phyloP scores from a whole-genome alignment of 1,139 yeast genomes.

The Nakaseomyces uthaithaninus region DNA sequence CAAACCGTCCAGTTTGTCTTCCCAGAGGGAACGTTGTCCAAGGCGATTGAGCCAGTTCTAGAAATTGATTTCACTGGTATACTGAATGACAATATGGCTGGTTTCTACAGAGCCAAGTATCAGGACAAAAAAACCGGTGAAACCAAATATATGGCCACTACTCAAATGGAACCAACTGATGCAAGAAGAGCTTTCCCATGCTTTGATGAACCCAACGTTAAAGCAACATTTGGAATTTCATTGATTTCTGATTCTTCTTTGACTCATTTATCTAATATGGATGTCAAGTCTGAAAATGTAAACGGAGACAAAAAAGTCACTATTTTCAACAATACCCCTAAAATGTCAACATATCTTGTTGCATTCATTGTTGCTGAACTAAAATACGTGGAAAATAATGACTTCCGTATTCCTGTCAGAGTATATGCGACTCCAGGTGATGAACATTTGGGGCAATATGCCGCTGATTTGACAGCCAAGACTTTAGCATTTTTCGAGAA shows the following conservation, averaged over 20 bases:
- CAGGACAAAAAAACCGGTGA: constrained; percentile 50
- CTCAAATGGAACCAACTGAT: constrained; percentile 82
- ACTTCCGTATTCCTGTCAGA: constrained; percentile 69
- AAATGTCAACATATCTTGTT: constrained; percentile 71
- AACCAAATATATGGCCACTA: constrained; percentile 59
- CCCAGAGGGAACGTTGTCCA: constrained; percentile 37
- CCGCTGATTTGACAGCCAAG: constrained; percentile 66
- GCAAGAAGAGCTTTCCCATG: constrained; percentile 82
- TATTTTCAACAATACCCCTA: constrained; percentile 54
- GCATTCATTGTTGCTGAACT: constrained; percentile 82
- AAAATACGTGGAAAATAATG: constrained; percentile 57
- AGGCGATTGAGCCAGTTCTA: constrained; percentile 36
- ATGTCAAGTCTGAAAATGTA: constrained; percentile 40
- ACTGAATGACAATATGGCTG: constrained; percentile 70
- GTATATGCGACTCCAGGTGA: constrained; percentile 74
- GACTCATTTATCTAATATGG: constrained; percentile 72
- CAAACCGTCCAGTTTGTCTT: constrained; percentile 63
- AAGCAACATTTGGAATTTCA: constrained; percentile 62
- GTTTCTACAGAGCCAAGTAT: constrained; percentile 74
- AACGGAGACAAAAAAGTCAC: constrained; percentile 49
- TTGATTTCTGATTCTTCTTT: constrained; percentile 47
- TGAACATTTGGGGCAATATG: constrained; percentile 56
- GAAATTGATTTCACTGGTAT: constrained; percentile 57
- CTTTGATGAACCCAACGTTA: constrained; percentile 70
- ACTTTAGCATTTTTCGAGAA: constrained; percentile 67